phyloP scores from a whole-genome alignment of 192 early-diverging fungal species.

The Chytriomyces hyalinus region DNA sequence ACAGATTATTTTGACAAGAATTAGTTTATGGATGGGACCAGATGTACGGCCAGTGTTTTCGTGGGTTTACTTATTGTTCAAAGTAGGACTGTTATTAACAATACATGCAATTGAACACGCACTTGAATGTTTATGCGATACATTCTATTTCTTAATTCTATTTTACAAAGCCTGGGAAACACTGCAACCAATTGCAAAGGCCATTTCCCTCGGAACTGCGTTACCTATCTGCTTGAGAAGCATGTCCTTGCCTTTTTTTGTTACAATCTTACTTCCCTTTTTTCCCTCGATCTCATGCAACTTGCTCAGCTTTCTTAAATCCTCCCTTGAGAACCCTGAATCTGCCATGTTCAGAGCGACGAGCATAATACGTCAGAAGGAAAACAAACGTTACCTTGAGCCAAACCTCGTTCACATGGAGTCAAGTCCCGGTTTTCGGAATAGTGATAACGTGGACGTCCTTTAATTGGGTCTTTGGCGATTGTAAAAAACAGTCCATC shows the following conservation, averaged over 20 bases:
- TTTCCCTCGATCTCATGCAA: neutral
- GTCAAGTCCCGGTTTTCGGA: conserved; percentile 11
- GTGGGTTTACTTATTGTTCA: neutral
- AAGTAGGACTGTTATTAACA: too few relatives aligned
- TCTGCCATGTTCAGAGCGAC: neutral
- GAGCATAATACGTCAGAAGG: neutral
- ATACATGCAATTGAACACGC: too few relatives aligned
- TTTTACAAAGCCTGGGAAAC: too few relatives aligned
- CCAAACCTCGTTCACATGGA: conserved; percentile 1
- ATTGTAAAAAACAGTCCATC: conserved; percentile 24
- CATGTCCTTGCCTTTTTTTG: neutral
- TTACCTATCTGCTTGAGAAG: conserved; percentile 30
- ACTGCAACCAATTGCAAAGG: conserved; percentile 32
- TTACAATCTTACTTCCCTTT: neutral
- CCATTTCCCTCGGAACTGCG: conserved; percentile 30
- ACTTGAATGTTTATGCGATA: too few relatives aligned
- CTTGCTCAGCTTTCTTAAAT: neutral
- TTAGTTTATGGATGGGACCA: neutral
- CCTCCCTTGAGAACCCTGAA: neutral
- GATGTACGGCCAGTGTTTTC: neutral
- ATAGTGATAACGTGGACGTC: conserved; percentile 10
- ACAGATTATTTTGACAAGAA: neutral
- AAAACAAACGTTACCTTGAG: conserved; percentile 9
- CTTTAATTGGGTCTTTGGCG: neutral
- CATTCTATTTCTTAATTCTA: too few relatives aligned